Percentiles rank a stretch among this genome's conserved stretches.
These are phyloP conservation scores for Glaciozyma antarctica DNA, from an alignment of 768 basidiomycete genomes.

Conservation along the genomic window DNA sequence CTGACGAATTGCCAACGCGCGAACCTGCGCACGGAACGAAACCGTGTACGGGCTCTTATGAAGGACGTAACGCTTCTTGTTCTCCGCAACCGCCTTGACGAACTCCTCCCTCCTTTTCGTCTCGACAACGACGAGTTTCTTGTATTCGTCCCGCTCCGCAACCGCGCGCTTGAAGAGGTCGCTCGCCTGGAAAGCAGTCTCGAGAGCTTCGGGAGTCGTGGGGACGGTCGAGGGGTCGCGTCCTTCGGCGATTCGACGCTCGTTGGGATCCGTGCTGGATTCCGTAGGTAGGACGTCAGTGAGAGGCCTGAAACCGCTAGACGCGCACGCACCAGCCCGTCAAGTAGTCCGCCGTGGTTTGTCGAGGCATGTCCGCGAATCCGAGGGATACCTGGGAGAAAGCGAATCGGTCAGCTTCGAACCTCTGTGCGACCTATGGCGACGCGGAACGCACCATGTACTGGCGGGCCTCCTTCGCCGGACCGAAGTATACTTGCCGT, in stretches of 20 bases:
- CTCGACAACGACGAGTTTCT: slow-evolving; percentile 51
- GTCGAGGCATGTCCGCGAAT: slow-evolving; percentile 39
- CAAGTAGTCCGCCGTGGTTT: slow-evolving; percentile 42
- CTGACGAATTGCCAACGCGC: slow-evolving; percentile 59
- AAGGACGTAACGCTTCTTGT: slow-evolving; percentile 27
- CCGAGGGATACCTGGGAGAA: slow-evolving; percentile 42
- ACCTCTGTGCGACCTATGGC: too few relatives aligned
- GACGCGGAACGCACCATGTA: slow-evolving; percentile 40
- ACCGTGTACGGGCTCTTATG: slow-evolving; percentile 68
- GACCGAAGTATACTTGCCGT: slow-evolving; percentile 66
- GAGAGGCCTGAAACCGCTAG: neutral
- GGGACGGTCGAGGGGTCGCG: slow-evolving; percentile 53
- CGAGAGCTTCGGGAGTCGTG: slow-evolving; percentile 57
- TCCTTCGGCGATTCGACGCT: slow-evolving; percentile 64
- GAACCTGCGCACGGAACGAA: slow-evolving; percentile 62
- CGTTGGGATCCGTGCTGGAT: slow-evolving; percentile 56
- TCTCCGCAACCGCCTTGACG: slow-evolving; percentile 56
- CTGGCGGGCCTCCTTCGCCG: slow-evolving; percentile 52
- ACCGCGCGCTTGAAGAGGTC: slow-evolving; percentile 44
- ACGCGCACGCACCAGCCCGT: slow-evolving; percentile 42
- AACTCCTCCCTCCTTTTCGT: slow-evolving; percentile 54
- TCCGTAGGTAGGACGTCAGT: neutral
- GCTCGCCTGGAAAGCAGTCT: slow-evolving; percentile 52
- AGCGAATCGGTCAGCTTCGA: too few relatives aligned
- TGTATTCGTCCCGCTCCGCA: slow-evolving; percentile 49